Percentiles rank a stretch among this genome's conserved stretches.
phyloP scores from a whole-genome alignment of 257 asterid species.

The Fraxinus cuspidata region DNA sequence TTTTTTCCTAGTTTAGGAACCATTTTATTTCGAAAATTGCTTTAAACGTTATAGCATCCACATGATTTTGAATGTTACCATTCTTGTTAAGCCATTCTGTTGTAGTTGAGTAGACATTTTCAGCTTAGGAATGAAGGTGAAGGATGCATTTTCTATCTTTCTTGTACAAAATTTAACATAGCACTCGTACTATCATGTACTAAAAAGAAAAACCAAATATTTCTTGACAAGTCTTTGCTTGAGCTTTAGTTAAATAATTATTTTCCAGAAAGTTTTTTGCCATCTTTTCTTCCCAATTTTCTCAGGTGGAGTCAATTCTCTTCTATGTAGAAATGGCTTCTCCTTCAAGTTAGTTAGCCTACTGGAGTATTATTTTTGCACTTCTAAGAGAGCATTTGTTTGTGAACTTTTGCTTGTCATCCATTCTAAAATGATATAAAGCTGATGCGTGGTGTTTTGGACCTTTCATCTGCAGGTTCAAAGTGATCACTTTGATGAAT shows the following conservation, averaged over 20 bases:
- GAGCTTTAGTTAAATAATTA: neutral
- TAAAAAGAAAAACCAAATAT: neutral
- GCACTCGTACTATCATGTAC: neutral
- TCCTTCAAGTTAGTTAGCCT: neutral
- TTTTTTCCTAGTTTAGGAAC: neutral
- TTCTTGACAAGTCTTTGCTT: neutral
- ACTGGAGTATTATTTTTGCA: neutral
- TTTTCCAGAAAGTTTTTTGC: neutral
- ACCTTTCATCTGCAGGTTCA: constrained; percentile 62
- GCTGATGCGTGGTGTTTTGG: neutral
- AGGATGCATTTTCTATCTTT: neutral
- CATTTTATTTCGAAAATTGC: neutral
- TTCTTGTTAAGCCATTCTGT: neutral
- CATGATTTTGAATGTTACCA: neutral
- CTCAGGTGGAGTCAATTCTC: neutral
- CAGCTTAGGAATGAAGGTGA: neutral
- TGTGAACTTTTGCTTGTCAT: neutral
- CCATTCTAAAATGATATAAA: neutral
- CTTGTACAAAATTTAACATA: neutral
- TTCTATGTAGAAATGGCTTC: neutral
- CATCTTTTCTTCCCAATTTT: neutral
- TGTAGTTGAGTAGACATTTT: neutral
- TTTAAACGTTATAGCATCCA: neutral
- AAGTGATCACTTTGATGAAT: constrained; percentile 90
- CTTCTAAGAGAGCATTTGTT: neutral